Evolutionary conservation across 805 yeast genomes (phyloP).

Genomic region (Starmerella roubikii): DNA sequence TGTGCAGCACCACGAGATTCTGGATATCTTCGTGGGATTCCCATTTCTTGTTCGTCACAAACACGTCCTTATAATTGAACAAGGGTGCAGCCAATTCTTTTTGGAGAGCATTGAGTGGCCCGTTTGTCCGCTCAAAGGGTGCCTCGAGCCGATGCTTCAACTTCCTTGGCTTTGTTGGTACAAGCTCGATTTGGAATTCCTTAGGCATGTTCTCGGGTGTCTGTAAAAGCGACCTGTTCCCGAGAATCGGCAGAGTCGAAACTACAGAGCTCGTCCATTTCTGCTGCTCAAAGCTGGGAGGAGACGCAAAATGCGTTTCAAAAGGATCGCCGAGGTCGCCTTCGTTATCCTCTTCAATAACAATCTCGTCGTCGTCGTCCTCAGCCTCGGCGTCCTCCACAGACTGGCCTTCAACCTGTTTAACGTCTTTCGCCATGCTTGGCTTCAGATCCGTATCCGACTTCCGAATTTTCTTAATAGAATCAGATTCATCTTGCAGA

Average conservation of each 20-base stretch:
- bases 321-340: slow-evolving; percentile 50
- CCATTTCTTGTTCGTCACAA: slow-evolving; percentile 41
- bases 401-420: slow-evolving; percentile 20
- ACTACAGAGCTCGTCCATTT: slow-evolving; percentile 21
- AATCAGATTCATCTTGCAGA: slow-evolving; percentile 32
- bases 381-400: slow-evolving; percentile 14
- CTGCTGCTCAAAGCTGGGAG: slow-evolving; percentile 23
- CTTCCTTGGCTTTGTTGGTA: background rate
- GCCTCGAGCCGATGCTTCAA: slow-evolving; percentile 34
- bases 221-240: slow-evolving; percentile 15
- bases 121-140: slow-evolving; percentile 25
- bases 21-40: slow-evolving; percentile 42
- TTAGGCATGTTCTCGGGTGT: slow-evolving; percentile 4
- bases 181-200: background rate
- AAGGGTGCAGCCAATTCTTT: slow-evolving; percentile 45
- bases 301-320: slow-evolving; percentile 55
- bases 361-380: slow-evolving; percentile 23
- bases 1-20: slow-evolving; percentile 54
- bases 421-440: slow-evolving; percentile 16
- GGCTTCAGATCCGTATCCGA: slow-evolving; percentile 2
- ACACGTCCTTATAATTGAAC: slow-evolving; percentile 58
- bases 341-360: slow-evolving; percentile 29
- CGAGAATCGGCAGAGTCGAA: slow-evolving; percentile 17
- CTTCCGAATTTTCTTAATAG: slow-evolving; percentile 12
- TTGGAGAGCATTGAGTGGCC: slow-evolving; percentile 35